Percentiles rank a stretch among this genome's conserved stretches.
Conservation (phyloP, 2,329 filamentous ascomycete species). For the Pyrenophora teres region DNA sequence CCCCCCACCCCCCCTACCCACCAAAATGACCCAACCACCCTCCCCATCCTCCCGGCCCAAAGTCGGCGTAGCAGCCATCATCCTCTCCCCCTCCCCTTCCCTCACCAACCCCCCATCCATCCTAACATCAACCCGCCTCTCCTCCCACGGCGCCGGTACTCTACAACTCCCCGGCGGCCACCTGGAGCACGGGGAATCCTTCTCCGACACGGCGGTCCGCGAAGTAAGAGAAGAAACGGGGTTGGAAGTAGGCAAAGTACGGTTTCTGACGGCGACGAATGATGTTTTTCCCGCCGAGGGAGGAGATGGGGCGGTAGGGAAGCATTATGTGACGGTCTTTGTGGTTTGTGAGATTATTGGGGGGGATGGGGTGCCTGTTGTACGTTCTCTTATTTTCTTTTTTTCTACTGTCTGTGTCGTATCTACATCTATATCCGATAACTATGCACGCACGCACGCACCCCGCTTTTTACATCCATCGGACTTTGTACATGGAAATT, state of each 20-base stretch:
- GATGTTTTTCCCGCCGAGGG: conserved; percentile 58
- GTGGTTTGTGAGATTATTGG: conserved; percentile 60
- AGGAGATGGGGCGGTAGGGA: conserved; percentile 43
- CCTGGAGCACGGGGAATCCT: conserved; percentile 70
- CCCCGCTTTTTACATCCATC: too few relatives aligned
- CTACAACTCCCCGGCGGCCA: conserved; percentile 76
- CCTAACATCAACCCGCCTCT: background rate
- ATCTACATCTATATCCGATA: too few relatives aligned
- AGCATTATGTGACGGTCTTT: conserved; percentile 78
- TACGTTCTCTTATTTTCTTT: conserved; percentile 39
- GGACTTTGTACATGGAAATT: too few relatives aligned
- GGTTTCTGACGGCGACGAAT: conserved; percentile 67
- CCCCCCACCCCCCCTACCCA: too few relatives aligned
- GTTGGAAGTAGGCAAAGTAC: conserved; percentile 54
- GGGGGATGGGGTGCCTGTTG: conserved; percentile 57
- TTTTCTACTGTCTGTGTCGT: background rate
- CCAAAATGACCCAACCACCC: conserved; percentile 12
- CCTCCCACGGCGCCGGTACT: conserved; percentile 52
- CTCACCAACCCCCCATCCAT: background rate
- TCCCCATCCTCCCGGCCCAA: conserved; percentile 35
- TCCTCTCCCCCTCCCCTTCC: conserved; percentile 30
- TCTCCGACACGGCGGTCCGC: conserved; percentile 65
- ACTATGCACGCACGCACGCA: too few relatives aligned
- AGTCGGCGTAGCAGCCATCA: conserved; percentile 57
- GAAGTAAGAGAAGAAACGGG: conserved; percentile 75